Conservation (phyloP, 1,284 basidiomycete genomes). For the Moesziomyces sp. region DNA sequence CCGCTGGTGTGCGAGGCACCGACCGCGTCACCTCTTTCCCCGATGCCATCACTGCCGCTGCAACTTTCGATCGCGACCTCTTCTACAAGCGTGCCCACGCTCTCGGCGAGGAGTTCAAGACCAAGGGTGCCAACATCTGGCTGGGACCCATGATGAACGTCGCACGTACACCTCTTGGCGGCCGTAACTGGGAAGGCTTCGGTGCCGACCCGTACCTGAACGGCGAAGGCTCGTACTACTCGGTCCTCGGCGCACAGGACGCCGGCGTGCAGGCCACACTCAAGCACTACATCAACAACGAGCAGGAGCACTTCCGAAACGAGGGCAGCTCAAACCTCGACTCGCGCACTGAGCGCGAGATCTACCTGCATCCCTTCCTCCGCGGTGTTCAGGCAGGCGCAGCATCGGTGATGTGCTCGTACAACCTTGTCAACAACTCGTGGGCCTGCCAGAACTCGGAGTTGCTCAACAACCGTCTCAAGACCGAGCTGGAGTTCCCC, state of each 20-base stretch:
- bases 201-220: slow-evolving; percentile 60
- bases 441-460: slow-evolving; percentile 75
- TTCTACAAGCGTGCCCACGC: slow-evolving; percentile 78
- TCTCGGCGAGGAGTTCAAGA: slow-evolving; percentile 81
- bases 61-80: slow-evolving; percentile 77
- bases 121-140: slow-evolving; percentile 81
- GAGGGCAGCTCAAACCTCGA: slow-evolving; percentile 71
- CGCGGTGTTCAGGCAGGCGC: slow-evolving; percentile 70
- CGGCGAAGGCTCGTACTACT: slow-evolving; percentile 57
- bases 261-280: slow-evolving; percentile 64
- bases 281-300: slow-evolving; percentile 68
- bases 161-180: slow-evolving; percentile 75
- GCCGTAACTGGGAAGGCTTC: slow-evolving; percentile 82
- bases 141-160: slow-evolving; percentile 71
- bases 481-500: slow-evolving; percentile 81
- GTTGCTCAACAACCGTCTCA: slow-evolving; percentile 77
- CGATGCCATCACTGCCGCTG: slow-evolving; percentile 78
- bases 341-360: slow-evolving; percentile 77
- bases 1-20: slow-evolving; percentile 73
- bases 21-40: slow-evolving; percentile 73
- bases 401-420: slow-evolving; percentile 69
- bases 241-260: slow-evolving; percentile 59
- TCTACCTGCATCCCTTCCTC: slow-evolving; percentile 64
- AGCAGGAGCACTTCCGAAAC: slow-evolving; percentile 66
- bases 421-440: slow-evolving; percentile 73